A percentile compares a stretch with the other conserved stretches of the same genome.
These are phyloP conservation scores for Ophidiomyces ophidiicola DNA, from an alignment of 2,329 filamentous ascomycete species.

Conservation along the genomic window DNA sequence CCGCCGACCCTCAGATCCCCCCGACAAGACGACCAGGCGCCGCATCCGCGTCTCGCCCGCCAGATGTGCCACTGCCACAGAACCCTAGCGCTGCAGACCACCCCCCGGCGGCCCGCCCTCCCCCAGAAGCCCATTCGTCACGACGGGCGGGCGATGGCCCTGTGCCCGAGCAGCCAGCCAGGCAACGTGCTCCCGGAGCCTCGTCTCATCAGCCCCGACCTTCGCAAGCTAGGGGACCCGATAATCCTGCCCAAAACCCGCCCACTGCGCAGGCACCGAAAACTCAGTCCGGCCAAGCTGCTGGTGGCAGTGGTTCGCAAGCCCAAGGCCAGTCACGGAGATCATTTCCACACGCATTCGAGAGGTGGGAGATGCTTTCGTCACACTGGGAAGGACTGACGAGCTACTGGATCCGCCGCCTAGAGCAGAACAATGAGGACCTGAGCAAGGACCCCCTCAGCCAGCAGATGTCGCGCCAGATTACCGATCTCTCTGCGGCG, in stretches of 20 bases:
- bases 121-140: neutral
- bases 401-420: constrained; percentile 87
- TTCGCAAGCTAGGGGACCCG: constrained; percentile 4
- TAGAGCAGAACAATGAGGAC: constrained; percentile 83
- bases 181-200: neutral
- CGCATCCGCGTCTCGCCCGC: constrained; percentile 6
- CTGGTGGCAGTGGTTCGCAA: constrained; percentile 6
- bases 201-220: constrained; percentile 4
- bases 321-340: constrained; percentile 23
- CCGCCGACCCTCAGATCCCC: constrained; percentile 19
- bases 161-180: neutral
- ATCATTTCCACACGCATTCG: constrained; percentile 91
- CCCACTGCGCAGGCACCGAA: constrained; percentile 4
- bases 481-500: constrained; percentile 92
- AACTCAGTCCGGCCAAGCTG: constrained; percentile 7
- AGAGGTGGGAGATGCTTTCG: constrained; percentile 91
- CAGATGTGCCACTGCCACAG: constrained; percentile 11
- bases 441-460: constrained; percentile 70
- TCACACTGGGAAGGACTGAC: constrained; percentile 97
- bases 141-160: constrained; percentile 4
- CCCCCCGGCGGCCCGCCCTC: neutral
- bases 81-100: constrained; percentile 4
- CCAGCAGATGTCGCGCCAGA: constrained; percentile 80
- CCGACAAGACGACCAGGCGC: constrained; percentile 10
- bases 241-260: constrained; percentile 6